Base-by-base conservation (phyloP, 345 rosid species). In the Boechera divaricarpa region DNA sequence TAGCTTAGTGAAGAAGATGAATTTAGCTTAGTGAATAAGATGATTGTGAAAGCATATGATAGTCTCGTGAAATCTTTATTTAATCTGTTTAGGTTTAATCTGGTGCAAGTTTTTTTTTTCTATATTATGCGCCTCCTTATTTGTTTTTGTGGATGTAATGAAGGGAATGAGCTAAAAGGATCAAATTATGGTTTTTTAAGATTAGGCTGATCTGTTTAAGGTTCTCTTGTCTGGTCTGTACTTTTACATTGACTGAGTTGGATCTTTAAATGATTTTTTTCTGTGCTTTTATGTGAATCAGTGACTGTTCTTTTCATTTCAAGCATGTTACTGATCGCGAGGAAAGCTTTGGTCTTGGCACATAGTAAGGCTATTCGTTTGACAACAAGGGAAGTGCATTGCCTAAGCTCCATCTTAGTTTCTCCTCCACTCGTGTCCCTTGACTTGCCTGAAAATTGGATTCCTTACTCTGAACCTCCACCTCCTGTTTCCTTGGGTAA, bases 351-450 rank as follows among this genome's bases (percentile, higher is more conserved):
- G 67, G 75, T 53, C 38, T 66, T 36, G 63, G 69, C 31, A 49
- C 63, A 72, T 45, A 65, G 24, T 55, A 73, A 72, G 21, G 52
- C 65, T 32, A 44, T 67, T 73, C 70, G 71, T 73, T 73, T 73
- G 67, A 44, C 45, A 31, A 35, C 66, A 6, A 67, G 82, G 75
- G 61, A 79, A 36, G 61, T 79, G 35, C 82, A 62, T 62, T 79
- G 70, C 59, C 8, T 79, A 3, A 69, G 83, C 54, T 87, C 76
- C n/a, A 78, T 90, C 54, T 69, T 92, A 58, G 47, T 82, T 73
- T 94, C 97, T 67, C 97, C 97, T 21, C 83, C 97, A 48, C 95
- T 89, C 10, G 81, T 87, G 52, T 87, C 95, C 63, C 87, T 92
- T 32, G 97, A 94, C 77, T 70, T 90, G 32, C 92, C 95, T 0